Conservation (phyloP, 441 rosid genomes). For the Eutrema salsugineum region DNA sequence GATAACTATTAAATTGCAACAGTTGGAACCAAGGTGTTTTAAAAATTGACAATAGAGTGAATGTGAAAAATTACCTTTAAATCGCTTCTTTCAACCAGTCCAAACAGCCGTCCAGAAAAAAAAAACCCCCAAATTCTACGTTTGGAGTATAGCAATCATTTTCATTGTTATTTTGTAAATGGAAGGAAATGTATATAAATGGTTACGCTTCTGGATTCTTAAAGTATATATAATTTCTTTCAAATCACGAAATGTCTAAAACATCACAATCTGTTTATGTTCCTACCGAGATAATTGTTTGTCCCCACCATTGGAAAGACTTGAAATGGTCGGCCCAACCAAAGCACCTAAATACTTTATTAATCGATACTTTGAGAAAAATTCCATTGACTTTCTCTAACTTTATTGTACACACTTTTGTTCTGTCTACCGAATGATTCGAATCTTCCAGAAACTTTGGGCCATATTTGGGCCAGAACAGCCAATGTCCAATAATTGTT, state of each 20-base stretch:
- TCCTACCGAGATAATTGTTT: neutral
- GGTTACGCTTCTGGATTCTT: neutral
- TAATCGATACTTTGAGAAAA: conserved; percentile 4
- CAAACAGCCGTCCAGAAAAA: no score
- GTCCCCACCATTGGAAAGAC: conserved; percentile 14
- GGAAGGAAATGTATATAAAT: neutral
- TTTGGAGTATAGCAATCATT: neutral
- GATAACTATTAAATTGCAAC: neutral
- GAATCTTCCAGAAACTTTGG: no score
- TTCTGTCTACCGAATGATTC: neutral
- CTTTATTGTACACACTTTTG: neutral
- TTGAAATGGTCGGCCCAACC: conserved; percentile 29
- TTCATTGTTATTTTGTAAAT: neutral
- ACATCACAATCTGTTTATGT: conserved; percentile 5
- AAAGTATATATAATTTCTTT: neutral
- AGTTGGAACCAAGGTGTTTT: neutral
- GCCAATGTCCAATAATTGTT: neutral
- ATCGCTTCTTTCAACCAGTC: neutral
- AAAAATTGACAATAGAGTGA: neutral
- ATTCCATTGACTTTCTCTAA: neutral
- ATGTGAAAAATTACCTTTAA: neutral
- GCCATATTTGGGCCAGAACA: neutral
- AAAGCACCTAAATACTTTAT: neutral
- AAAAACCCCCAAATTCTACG: neutral
- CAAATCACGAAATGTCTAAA: conserved; percentile 1